Conservation (phyloP, 2,329 filamentous ascomycete genomes). For the Colletotrichum sp. region DNA sequence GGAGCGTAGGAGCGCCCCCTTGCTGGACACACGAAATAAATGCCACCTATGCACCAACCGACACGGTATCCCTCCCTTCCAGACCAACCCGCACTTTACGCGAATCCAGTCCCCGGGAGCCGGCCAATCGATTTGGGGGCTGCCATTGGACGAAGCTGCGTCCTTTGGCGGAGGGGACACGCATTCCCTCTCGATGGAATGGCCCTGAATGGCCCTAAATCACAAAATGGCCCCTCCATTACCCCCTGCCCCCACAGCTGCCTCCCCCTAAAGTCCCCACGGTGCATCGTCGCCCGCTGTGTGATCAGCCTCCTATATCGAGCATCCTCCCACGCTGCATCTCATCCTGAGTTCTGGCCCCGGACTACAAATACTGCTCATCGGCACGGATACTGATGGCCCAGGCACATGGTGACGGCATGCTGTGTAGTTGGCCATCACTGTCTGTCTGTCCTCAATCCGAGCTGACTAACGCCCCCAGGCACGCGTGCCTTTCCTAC, state of each 20-base stretch:
- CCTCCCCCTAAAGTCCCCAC: conserved; percentile 14
- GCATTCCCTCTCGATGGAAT: conserved; percentile 14
- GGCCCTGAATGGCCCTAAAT: neutral
- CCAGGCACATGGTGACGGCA: neutral
- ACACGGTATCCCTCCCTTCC: conserved; percentile 18
- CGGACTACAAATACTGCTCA: neutral
- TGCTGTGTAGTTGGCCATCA: neutral
- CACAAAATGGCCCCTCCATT: neutral
- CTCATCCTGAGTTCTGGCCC: neutral
- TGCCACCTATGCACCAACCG: conserved; percentile 24
- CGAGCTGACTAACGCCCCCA: neutral
- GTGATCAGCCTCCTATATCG: conserved; percentile 2
- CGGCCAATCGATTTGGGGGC: neutral
- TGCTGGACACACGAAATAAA: conserved; percentile 19
- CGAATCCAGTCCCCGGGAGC: neutral
- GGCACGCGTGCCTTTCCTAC: neutral
- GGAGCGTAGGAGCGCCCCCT: conserved; percentile 6
- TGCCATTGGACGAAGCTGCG: neutral
- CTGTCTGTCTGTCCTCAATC: neutral
- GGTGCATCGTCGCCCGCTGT: neutral
- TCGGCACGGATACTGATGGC: neutral
- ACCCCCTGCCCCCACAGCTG: conserved; percentile 13
- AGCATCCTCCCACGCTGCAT: neutral
- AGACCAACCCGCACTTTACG: conserved; percentile 15
- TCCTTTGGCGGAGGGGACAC: neutral